Evolutionary conservation across 345 rosid genomes (phyloP), one percentile per base, ranked within the genome.

Genomic region (Populus nigra): DNA sequence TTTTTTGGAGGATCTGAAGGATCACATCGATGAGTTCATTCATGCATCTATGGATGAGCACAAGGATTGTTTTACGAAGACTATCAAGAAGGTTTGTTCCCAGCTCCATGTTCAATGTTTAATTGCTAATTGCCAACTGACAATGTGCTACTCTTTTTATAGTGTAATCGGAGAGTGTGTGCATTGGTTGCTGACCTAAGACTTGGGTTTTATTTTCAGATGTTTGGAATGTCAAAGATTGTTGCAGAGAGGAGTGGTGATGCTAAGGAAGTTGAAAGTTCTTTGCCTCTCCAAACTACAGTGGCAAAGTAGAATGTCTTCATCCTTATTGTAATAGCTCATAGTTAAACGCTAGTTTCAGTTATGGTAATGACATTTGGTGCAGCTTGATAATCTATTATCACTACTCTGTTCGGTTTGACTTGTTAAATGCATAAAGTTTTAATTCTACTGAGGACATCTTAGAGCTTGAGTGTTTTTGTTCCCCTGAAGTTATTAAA

Each of bases 1-100:
- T 61, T 95, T 95, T 80, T 49, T 91, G 65, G 94, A 95, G 82
- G 99, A 93, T 77, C 69, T 93, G 17, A 95, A 89, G 84, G 92
- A 87, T 81, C 98, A 95, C 85, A 88, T 95, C 11, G 97, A 92
- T 79, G 99, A 93, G 77, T 93, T 93, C 82, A 79, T 95, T 17
- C 70, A 87, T 80, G 94, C 99, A 23, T 93, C 96, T 12, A 87
- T 92, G 94, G 94, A 92, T 41, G 99, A 95, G 77, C 98, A 92
- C 83, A 92, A 92, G 86, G 72, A 79, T 49, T 95, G 96, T 81
- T 93, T 91, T 74, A 87, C 87, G 76, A 95, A 91, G 84, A 88
- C 99, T 69, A 83, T 95, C 25, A 76, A 86, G 13, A 92, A 93
- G 97, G 98, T 91, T 59, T 17, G 20, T 73, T 73, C 63, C 75